These are phyloP conservation scores for Spatholobus suberectus DNA, from an alignment of 306 rosid genomes.

Conservation along the genomic window DNA sequence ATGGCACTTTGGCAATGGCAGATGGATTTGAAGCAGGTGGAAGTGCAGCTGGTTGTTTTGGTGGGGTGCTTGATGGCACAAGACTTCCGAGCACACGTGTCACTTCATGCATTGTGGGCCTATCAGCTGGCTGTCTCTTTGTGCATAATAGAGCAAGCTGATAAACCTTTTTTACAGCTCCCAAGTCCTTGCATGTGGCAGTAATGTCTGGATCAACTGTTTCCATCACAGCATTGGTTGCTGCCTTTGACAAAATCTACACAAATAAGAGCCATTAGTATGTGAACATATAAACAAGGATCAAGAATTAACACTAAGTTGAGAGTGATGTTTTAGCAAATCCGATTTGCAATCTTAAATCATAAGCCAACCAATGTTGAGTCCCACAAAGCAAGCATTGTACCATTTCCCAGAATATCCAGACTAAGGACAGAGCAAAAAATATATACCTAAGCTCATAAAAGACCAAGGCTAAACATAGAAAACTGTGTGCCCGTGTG, in stretches of 20 bases:
- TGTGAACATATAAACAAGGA: conserved; percentile 3
- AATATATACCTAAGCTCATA: not conserved
- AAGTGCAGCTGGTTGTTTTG: conserved; percentile 24
- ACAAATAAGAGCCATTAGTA: not conserved
- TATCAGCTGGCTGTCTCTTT: conserved; percentile 78
- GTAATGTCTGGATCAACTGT: conserved; percentile 81
- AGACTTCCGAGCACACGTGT: conserved; percentile 78
- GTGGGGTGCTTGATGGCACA: conserved; percentile 39
- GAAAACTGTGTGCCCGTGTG: not conserved
- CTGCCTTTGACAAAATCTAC: conserved; percentile 88
- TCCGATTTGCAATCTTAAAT: not conserved
- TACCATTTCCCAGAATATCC: not conserved
- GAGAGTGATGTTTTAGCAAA: not conserved
- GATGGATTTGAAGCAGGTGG: conserved; percentile 51
- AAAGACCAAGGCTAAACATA: not conserved
- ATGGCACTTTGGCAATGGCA: conserved; percentile 56
- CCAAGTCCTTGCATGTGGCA: conserved; percentile 80
- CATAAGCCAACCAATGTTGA: not conserved
- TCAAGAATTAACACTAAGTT: not conserved
- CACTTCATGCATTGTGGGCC: conserved; percentile 95
- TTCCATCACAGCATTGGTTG: conserved; percentile 90
- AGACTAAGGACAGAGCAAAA: conserved; percentile 5
- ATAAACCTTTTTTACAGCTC: conserved; percentile 80
- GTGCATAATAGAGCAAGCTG: conserved; percentile 90
- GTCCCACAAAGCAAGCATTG: not conserved